Conservation (phyloP, 2,329 filamentous ascomycete genomes). For the Leptographium wingfieldii region DNA sequence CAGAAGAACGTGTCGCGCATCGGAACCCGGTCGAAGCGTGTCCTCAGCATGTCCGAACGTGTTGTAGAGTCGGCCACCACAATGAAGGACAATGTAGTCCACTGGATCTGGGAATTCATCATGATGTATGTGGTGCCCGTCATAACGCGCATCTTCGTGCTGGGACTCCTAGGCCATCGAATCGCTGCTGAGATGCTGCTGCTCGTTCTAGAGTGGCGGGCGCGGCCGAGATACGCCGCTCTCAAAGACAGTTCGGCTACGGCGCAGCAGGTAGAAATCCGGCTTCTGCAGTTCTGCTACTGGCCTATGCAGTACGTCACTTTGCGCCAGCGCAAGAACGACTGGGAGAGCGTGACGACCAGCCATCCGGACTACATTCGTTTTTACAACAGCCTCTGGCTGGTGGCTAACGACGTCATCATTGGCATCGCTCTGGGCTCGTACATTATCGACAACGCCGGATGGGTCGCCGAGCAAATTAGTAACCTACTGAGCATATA, state of each 20-base stretch:
- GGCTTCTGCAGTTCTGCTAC: conserved; percentile 95
- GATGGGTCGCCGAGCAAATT: conserved; percentile 70
- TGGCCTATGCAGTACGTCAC: conserved; percentile 97
- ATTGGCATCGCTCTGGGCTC: conserved; percentile 94
- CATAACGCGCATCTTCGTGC: conserved; percentile 59
- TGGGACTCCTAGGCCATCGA: conserved; percentile 67
- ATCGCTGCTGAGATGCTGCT: conserved; percentile 70
- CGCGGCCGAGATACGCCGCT: conserved; percentile 64
- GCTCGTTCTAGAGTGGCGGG: conserved; percentile 70
- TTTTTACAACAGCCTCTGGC: conserved; percentile 97
- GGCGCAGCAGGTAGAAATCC: conserved; percentile 93
- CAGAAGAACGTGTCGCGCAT: conserved; percentile 85
- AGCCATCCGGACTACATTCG: conserved; percentile 97
- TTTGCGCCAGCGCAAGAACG: conserved; percentile 72
- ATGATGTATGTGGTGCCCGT: conserved; percentile 68
- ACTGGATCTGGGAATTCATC: conserved; percentile 57
- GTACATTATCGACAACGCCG: conserved; percentile 91
- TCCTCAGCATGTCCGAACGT: conserved; percentile 83
- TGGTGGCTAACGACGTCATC: conserved; percentile 96
- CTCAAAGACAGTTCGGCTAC: conserved; percentile 94
- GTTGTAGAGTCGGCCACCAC: conserved; percentile 89
- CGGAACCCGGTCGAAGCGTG: conserved; percentile 66
- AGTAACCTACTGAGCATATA: conserved; percentile 64
- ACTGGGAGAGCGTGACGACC: conserved; percentile 91
- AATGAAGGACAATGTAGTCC: conserved; percentile 61